These are phyloP conservation scores for Avena sativa DNA, from an alignment of 176 grass and related monocot genomes.

Conservation along the genomic window DNA sequence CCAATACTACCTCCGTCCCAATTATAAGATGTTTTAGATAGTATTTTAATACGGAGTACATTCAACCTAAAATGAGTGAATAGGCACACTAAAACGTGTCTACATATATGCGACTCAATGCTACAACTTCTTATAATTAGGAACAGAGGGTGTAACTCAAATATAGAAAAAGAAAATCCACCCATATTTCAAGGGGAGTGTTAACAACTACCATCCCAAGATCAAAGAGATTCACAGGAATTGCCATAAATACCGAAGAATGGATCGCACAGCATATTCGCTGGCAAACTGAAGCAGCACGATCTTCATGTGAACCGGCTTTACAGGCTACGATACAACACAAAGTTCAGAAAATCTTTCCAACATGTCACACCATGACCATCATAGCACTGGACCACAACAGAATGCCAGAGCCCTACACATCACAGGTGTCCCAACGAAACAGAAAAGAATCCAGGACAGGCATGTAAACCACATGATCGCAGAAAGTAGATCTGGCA, in stretches of 20 bases:
- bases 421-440: conserved; percentile 8
- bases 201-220: neutral
- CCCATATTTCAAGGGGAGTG: neutral
- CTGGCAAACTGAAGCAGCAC: conserved; percentile 7
- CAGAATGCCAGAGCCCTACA: neutral
- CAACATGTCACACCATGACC: conserved; percentile 23
- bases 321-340: conserved; percentile 7
- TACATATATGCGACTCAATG: no score
- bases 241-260: neutral
- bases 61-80: no score
- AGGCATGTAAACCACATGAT: conserved; percentile 33
- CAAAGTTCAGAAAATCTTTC: conserved; percentile 24
- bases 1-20: neutral
- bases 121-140: no score
- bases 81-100: no score
- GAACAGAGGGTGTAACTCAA: no score
- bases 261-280: neutral
- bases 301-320: conserved; percentile 1
- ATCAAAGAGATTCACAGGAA: neutral
- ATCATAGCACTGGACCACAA: conserved; percentile 45
- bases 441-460: conserved; percentile 40
- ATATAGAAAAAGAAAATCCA: neutral
- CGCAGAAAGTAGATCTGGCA: conserved; percentile 36
- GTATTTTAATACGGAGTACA: no score
- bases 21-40: no score